A percentile compares a stretch with the other conserved stretches of the same genome.
Conservation (phyloP, 805 yeast species). For the Yarrowia yakushimensis region DNA sequence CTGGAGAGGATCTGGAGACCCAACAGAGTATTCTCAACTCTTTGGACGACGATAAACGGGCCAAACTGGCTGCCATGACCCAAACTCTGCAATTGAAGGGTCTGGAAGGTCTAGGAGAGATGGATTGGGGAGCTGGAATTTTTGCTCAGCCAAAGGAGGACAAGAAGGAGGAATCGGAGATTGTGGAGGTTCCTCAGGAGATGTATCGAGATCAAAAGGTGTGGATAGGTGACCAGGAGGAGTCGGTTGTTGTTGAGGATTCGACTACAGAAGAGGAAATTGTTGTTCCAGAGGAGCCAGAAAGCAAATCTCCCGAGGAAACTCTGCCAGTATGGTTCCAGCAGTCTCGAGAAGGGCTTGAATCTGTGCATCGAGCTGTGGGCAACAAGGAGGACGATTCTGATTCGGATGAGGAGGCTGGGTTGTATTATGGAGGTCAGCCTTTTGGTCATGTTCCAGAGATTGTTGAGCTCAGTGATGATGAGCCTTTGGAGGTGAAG, state of each 20-base stretch:
- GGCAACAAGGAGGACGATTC: background rate
- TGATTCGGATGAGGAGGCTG: conserved; percentile 8
- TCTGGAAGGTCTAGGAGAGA: background rate
- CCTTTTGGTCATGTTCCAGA: background rate
- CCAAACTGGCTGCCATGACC: background rate
- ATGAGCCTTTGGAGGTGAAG: too few relatives aligned
- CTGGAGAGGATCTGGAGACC: background rate
- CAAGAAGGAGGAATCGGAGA: background rate
- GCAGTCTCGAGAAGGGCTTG: background rate
- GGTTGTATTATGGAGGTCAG: background rate
- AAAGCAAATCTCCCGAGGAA: background rate
- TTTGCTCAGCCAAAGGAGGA: background rate
- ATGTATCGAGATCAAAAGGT: conserved; percentile 4
- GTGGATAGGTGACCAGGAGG: background rate
- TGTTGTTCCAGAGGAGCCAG: background rate
- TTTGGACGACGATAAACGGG: background rate
- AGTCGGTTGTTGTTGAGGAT: background rate
- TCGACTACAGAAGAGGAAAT: background rate
- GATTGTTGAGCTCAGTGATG: background rate
- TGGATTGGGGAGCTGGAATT: conserved; percentile 18
- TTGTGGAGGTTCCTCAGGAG: background rate
- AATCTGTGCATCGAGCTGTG: background rate
- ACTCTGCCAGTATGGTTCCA: background rate
- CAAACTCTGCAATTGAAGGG: background rate
- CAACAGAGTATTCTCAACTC: background rate